Conservation (phyloP, 129 eudicot genomes). For the Artemisia argyi region DNA sequence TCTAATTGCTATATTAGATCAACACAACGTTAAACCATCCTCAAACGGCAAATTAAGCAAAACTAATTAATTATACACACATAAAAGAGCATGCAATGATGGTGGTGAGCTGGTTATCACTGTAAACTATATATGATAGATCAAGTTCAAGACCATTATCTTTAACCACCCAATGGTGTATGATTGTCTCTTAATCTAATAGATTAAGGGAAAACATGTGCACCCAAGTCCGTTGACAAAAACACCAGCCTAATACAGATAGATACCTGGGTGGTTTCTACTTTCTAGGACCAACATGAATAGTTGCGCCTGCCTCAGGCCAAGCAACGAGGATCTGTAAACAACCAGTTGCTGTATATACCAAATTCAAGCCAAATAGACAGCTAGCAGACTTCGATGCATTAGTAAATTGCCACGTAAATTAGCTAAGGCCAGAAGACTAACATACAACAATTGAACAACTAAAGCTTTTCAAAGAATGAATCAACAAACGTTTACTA, state of each 20-base stretch:
- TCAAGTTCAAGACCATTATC: not conserved
- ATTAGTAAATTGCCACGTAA: not conserved
- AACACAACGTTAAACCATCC: not conserved
- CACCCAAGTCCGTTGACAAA: not conserved
- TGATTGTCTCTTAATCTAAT: not conserved
- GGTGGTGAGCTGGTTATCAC: not conserved
- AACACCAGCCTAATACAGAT: not conserved
- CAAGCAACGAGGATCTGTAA: not conserved
- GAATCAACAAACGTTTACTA: conserved; percentile 1
- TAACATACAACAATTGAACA: not conserved
- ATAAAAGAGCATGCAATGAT: not conserved
- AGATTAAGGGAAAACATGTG: not conserved
- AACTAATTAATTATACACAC: not conserved
- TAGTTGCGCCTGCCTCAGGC: not conserved
- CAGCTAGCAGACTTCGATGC: not conserved
- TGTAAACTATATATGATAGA: not conserved
- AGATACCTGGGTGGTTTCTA: not conserved
- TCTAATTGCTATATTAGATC: no score
- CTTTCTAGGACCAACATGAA: not conserved
- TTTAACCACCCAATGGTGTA: not conserved
- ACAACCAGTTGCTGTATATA: not conserved
- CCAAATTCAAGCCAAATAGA: no score
- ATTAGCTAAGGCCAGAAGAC: not conserved
- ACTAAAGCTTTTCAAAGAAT: not conserved
- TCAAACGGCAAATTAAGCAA: not conserved